Evolutionary conservation across 768 basidiomycete genomes (phyloP), one percentile per base, ranked within the genome.

Genomic region (Mycena olivaceomarginata): DNA sequence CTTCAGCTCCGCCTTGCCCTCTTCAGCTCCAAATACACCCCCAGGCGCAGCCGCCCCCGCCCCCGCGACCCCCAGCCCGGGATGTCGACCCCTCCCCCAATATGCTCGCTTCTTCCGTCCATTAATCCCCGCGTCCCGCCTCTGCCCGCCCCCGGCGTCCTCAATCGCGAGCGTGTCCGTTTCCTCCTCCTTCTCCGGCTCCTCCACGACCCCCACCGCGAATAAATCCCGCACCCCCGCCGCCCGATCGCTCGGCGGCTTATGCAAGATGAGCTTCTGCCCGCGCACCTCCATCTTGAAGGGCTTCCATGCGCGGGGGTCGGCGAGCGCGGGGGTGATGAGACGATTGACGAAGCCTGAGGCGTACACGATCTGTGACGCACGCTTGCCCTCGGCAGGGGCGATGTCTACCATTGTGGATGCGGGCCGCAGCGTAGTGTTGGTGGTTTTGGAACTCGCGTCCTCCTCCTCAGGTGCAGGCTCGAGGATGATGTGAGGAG

Each of bases 341-440:
- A 94, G 86, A 39, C 94, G 93, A 82, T 96, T 96, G 82, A 97
- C 87, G 81, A 97, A 95, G 0, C 95, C 94, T 37, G 91, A 87
- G 77, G 92, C 90, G 79, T 93, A 93, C 15, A 96, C 88, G 70
- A 97, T 93, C 84, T 98, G 96, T 2, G 96, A 97, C 0, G 93
- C 86, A 18, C 95, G 91, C 80, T 90, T 94, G 18, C 86, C 81
- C 66, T 91, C 88, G 43, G 43, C 43, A 13, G 43, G 1, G 12
- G 37, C 16, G 37, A 15, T 6, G 48, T 63, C 62, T 31, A 48
- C 76, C 7, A 75, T 3, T 92, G 93, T n/a, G n/a, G n/a, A n/a
- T n/a, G n/a, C n/a, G n/a, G n/a, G n/a, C n/a, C n/a, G n/a, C n/a
- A n/a, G n/a, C n/a, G n/a, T n/a, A n/a, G n/a, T n/a, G n/a, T n/a